These are phyloP conservation scores for Phalaenopsis equestris DNA, from an alignment of 106 monocot species.

Conservation along the genomic window DNA sequence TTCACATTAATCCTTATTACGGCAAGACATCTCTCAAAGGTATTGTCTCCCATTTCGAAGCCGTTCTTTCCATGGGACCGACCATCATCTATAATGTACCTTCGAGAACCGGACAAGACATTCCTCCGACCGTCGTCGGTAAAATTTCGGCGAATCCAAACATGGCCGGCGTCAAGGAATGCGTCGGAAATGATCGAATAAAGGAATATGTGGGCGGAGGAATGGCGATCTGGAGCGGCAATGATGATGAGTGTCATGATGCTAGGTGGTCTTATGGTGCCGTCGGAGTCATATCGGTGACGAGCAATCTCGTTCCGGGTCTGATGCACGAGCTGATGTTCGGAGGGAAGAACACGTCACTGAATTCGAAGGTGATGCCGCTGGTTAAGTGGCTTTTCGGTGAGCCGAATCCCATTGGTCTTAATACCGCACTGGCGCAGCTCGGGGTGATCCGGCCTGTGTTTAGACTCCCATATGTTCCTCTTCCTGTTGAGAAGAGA, in stretches of 20 bases:
- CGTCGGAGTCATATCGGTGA: constrained; percentile 75
- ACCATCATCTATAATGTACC: constrained; percentile 93
- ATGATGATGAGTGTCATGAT: constrained; percentile 77
- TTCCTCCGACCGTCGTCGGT: constrained; percentile 54
- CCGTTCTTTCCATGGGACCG: constrained; percentile 80
- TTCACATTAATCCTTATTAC: constrained; percentile 92
- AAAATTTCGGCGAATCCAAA: constrained; percentile 36
- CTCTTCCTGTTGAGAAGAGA: constrained; percentile 55
- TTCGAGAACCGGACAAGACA: constrained; percentile 76
- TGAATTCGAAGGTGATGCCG: constrained; percentile 61
- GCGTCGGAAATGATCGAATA: constrained; percentile 64
- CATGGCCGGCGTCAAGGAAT: constrained; percentile 84
- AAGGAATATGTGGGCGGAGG: constrained; percentile 45
- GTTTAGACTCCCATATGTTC: constrained; percentile 77
- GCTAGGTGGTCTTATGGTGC: constrained; percentile 76
- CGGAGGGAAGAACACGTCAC: constrained; percentile 34
- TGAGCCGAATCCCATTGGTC: constrained; percentile 74
- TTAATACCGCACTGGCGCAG: constrained; percentile 85
- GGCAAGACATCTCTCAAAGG: constrained; percentile 87
- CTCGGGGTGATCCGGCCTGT: constrained; percentile 66
- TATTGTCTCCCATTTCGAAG: constrained; percentile 57
- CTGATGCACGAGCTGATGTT: constrained; percentile 75
- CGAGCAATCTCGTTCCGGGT: constrained; percentile 82
- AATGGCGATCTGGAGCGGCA: constrained; percentile 74
- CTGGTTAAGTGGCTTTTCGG: constrained; percentile 67